Conservation (phyloP, 441 rosid species). For the Croton laevigatus region DNA sequence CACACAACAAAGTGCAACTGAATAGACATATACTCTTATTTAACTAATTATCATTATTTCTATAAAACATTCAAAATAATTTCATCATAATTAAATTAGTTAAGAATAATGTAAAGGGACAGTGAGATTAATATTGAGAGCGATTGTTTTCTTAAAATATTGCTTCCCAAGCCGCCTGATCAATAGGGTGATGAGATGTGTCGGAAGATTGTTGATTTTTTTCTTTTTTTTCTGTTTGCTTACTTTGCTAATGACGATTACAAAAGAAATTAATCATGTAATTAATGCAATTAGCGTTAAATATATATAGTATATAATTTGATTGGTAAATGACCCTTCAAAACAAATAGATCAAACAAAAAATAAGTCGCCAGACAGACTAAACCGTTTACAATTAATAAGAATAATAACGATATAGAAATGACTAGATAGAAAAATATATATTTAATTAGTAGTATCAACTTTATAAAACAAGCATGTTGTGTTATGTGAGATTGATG, state of each 20-base stretch:
- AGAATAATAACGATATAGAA: not conserved
- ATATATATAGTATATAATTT: no score
- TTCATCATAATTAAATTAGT: no score
- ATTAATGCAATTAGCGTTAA: not conserved
- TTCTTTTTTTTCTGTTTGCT: not conserved
- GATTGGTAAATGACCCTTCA: no score
- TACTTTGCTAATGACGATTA: not conserved
- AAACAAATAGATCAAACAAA: not conserved
- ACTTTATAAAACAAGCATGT: not conserved
- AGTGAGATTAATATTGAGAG: not conserved
- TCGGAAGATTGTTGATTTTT: not conserved
- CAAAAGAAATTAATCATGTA: not conserved
- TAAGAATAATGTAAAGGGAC: conserved; percentile 1
- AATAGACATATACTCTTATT: conserved; percentile 1
- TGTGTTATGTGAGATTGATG: not conserved
- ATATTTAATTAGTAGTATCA: not conserved
- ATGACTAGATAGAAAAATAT: not conserved
- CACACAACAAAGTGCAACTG: not conserved
- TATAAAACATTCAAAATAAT: not conserved
- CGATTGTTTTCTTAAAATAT: not conserved
- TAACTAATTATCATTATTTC: not conserved
- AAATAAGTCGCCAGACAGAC: not conserved
- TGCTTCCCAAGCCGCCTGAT: conserved; percentile 18
- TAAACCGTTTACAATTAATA: not conserved
- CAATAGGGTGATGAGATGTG: conserved; percentile 16